Evolutionary conservation across 2,329 filamentous ascomycete species (phyloP).

Genomic region (Fusarium torulosum): DNA sequence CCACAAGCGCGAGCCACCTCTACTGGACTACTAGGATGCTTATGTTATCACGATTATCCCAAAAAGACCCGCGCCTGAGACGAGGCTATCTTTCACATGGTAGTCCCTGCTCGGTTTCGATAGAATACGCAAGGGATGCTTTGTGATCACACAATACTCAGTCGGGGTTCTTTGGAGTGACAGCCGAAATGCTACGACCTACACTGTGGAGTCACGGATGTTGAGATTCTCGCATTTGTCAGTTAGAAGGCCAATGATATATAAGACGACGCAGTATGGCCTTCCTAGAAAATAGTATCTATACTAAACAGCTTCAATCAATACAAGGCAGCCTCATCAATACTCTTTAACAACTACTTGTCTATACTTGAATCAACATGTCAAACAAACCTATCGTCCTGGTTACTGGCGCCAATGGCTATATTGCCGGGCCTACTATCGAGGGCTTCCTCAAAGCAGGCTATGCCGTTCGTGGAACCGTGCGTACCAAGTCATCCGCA

Average conservation of each 20-base stretch:
- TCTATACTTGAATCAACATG: conserved; percentile 26
- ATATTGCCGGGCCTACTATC: conserved; percentile 55
- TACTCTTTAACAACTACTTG: not conserved
- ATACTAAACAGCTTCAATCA: not conserved
- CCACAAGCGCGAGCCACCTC: fast-evolving
- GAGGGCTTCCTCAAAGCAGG: conserved; percentile 54
- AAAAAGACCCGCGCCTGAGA: not conserved
- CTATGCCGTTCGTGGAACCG: conserved; percentile 56
- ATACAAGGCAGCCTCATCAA: not conserved
- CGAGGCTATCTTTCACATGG: not conserved
- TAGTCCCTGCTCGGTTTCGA: not conserved
- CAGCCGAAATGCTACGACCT: not conserved
- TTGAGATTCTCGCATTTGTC: not conserved
- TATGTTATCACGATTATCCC: not conserved
- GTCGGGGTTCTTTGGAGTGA: not conserved
- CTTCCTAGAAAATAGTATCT: not conserved
- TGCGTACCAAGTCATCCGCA: conserved; percentile 49
- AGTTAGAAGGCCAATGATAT: not conserved
- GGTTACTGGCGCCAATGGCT: conserved; percentile 57
- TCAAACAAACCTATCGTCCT: conserved; percentile 47
- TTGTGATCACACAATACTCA: not conserved
- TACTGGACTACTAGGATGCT: not conserved
- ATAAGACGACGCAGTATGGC: not conserved
- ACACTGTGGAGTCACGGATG: not conserved
- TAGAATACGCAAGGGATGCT: not conserved